Percentiles rank a stretch among this genome's conserved stretches.
These are phyloP conservation scores for Ustilago cynodontis DNA, from an alignment of 1,284 basidiomycete species.

Conservation along the genomic window DNA sequence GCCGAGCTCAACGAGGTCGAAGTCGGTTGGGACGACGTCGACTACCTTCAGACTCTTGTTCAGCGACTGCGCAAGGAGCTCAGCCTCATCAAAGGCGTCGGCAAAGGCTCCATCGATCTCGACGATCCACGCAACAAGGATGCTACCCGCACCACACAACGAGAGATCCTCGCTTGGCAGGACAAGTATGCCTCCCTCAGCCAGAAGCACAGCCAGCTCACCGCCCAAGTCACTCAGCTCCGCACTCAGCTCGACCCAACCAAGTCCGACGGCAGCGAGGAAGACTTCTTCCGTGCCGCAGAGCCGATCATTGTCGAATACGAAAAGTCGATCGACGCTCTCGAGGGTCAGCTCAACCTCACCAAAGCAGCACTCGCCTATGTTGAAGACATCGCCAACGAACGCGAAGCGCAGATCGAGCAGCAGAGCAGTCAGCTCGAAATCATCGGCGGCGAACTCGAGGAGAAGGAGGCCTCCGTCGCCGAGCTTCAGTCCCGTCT, in stretches of 20 bases:
- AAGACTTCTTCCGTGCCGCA: slow-evolving; percentile 92
- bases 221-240: slow-evolving; percentile 81
- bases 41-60: slow-evolving; percentile 81
- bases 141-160: slow-evolving; percentile 65
- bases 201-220: slow-evolving; percentile 85
- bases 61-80: slow-evolving; percentile 82
- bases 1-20: slow-evolving; percentile 93
- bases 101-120: slow-evolving; percentile 44
- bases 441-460: slow-evolving; percentile 75
- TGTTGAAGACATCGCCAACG: slow-evolving; percentile 89
- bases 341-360: slow-evolving; percentile 92
- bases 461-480: slow-evolving; percentile 82
- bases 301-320: slow-evolving; percentile 96
- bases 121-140: slow-evolving; percentile 40
- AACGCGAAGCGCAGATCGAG: slow-evolving; percentile 83
- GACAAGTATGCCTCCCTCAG: slow-evolving; percentile 85
- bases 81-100: slow-evolving; percentile 79
- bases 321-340: slow-evolving; percentile 93
- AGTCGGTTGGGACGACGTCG: slow-evolving; percentile 97
- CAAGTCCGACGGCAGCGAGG: slow-evolving; percentile 72
- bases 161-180: slow-evolving; percentile 81
- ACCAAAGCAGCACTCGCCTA: slow-evolving; percentile 88
- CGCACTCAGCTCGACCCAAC: slow-evolving; percentile 54
- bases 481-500: slow-evolving; percentile 85
- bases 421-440: slow-evolving; percentile 72